Evolutionary conservation across 345 rosid species (phyloP).

Genomic region (Linum trigynum): DNA sequence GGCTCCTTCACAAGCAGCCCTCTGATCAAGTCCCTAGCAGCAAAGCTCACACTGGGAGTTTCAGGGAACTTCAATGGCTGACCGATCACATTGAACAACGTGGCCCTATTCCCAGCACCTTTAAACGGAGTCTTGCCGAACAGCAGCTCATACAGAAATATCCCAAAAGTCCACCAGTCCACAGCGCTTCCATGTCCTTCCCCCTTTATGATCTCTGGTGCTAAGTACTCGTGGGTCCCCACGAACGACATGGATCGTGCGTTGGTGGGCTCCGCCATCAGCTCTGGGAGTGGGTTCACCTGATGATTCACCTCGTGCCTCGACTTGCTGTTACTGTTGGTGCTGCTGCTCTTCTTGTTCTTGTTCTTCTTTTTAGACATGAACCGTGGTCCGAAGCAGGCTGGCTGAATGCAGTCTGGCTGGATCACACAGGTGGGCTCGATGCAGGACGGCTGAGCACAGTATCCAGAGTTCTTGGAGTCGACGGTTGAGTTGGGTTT

Average conservation of each 20-base stretch:
- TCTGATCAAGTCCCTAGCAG: slow-evolving; percentile 29
- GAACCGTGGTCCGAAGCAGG: slow-evolving; percentile 25
- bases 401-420: slow-evolving; percentile 25
- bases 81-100: slow-evolving; percentile 27
- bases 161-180: slow-evolving; percentile 31
- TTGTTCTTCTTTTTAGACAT: slow-evolving; percentile 16
- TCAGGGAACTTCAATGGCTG: slow-evolving; percentile 26
- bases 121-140: slow-evolving; percentile 29
- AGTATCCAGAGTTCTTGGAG: slow-evolving; percentile 23
- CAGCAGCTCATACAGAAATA: slow-evolving; percentile 28
- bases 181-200: slow-evolving; percentile 31
- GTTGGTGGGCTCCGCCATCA: slow-evolving; percentile 26
- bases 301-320: slow-evolving; percentile 19
- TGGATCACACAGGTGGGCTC: slow-evolving; percentile 25
- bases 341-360: slow-evolving; percentile 6
- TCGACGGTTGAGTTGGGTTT: slow-evolving; percentile 8
- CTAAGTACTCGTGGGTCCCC: slow-evolving; percentile 28
- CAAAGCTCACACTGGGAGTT: slow-evolving; percentile 26
- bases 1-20: slow-evolving; percentile 29
- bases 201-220: slow-evolving; percentile 27
- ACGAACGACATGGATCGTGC: slow-evolving; percentile 30
- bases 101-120: slow-evolving; percentile 27
- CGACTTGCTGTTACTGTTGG: slow-evolving; percentile 1
- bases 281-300: slow-evolving; percentile 22
- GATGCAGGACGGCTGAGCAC: slow-evolving; percentile 22